These are phyloP conservation scores for Carex parvula DNA, from an alignment of 176 grass and related monocot genomes.

Conservation along the genomic window DNA sequence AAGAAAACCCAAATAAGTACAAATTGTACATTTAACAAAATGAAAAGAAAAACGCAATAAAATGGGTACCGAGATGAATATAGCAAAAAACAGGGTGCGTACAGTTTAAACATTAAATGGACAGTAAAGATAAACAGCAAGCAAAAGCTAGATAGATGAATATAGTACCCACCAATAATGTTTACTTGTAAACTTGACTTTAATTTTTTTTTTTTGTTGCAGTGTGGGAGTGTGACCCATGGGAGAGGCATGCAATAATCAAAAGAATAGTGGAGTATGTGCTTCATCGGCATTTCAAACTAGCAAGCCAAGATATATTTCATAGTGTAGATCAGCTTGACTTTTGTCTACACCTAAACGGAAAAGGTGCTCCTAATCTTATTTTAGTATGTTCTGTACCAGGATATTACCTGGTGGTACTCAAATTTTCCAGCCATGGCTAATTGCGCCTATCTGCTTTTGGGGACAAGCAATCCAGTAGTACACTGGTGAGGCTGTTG, in stretches of 20 bases:
- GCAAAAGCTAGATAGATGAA: neutral
- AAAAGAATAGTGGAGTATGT: constrained; percentile 70
- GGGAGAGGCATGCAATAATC: constrained; percentile 79
- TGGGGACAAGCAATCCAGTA: neutral
- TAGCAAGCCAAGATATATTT: constrained; percentile 51
- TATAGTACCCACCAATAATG: neutral
- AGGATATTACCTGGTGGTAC: neutral
- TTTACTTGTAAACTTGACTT: neutral
- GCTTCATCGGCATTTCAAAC: constrained; percentile 61
- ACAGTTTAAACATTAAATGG: constrained; percentile 3
- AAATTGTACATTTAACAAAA: neutral
- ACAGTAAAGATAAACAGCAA: neutral
- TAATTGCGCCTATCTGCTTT: neutral
- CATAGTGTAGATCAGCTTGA: constrained; percentile 90
- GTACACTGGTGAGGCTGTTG: neutral
- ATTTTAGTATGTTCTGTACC: neutral
- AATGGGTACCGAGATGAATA: neutral
- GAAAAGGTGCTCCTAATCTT: constrained; percentile 42
- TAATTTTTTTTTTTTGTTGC: constrained; percentile 23
- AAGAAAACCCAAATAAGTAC: constrained; percentile 9
- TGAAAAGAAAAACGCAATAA: neutral
- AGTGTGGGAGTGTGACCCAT: constrained; percentile 74
- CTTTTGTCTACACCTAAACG: constrained; percentile 70
- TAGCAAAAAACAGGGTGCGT: neutral
- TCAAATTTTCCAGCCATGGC: neutral